phyloP scores from a whole-genome alignment of 768 basidiomycete genomes.

The Hericium rajendrae region DNA sequence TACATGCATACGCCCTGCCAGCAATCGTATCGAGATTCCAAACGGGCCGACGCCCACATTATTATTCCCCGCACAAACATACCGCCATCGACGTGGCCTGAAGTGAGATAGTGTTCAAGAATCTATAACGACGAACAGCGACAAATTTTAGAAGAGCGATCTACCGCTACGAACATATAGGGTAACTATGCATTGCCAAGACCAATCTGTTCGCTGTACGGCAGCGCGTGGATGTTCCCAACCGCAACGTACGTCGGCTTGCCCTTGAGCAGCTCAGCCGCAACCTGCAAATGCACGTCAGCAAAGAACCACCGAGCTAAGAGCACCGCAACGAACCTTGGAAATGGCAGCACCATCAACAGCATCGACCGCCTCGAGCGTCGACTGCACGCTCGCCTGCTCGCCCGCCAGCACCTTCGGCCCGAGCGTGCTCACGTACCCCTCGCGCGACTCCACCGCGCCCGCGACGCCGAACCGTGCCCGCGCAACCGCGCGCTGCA shows the following conservation, averaged over 20 bases:
- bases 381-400: conserved; percentile 45
- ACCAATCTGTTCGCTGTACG: conserved; percentile 78
- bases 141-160: too few species aligned
- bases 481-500: conserved; percentile 77
- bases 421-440: conserved; percentile 51
- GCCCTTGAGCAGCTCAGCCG: conserved; percentile 52
- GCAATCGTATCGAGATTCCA: too few species aligned
- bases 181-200: conserved; percentile 23
- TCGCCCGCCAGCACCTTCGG: conserved; percentile 55
- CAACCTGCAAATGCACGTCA: conserved; percentile 34
- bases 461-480: conserved; percentile 80
- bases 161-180: too few species aligned
- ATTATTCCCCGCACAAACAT: too few species aligned
- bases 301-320: neutral
- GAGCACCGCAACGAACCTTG: conserved; percentile 41
- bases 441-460: conserved; percentile 59
- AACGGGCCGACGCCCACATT: too few species aligned
- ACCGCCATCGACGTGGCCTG: too few species aligned
- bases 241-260: conserved; percentile 86
- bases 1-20: too few species aligned
- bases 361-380: conserved; percentile 62
- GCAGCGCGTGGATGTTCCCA: conserved; percentile 68
- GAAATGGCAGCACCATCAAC: conserved; percentile 57
- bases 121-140: too few species aligned
- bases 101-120: too few species aligned